Conservation (phyloP, 768 basidiomycete genomes). For the Rhizopogon roseolus region DNA sequence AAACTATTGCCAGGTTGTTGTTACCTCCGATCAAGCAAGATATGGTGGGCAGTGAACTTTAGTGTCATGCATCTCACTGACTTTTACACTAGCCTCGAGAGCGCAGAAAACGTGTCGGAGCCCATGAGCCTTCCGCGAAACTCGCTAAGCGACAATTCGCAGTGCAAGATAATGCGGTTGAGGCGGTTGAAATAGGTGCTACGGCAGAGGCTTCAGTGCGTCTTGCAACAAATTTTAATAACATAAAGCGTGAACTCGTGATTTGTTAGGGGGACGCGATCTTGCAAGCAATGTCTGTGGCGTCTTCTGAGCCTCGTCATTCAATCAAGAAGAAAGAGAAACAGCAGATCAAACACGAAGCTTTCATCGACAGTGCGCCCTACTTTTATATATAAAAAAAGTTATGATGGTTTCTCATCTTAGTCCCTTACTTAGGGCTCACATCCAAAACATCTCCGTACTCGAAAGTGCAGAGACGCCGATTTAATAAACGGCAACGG, state of each 20-base stretch:
- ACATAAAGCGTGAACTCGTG: background rate
- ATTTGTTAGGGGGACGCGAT: background rate
- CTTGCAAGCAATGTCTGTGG: slow-evolving; percentile 28
- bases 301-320: slow-evolving; percentile 24
- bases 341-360: slow-evolving; percentile 57
- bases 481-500: slow-evolving; percentile 64
- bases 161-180: slow-evolving; percentile 42
- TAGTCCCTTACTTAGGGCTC: slow-evolving; percentile 32
- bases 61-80: slow-evolving; percentile 7
- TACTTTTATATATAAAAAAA: background rate
- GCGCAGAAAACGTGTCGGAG: slow-evolving; percentile 36
- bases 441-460: slow-evolving; percentile 47
- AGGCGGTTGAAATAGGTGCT: slow-evolving; percentile 43
- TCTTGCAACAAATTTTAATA: background rate
- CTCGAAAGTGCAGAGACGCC: slow-evolving; percentile 69
- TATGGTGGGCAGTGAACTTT: slow-evolving; percentile 16
- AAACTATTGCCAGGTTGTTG: background rate
- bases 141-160: slow-evolving; percentile 45
- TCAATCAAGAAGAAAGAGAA: slow-evolving; percentile 61
- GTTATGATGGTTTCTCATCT: background rate
- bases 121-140: slow-evolving; percentile 50
- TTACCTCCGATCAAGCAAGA: background rate
- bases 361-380: slow-evolving; percentile 59
- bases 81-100: slow-evolving; percentile 26
- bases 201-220: slow-evolving; percentile 38